Evolutionary conservation across 768 basidiomycete genomes (phyloP), one percentile per base, ranked within the genome.

Genomic region (Russula sp.): DNA sequence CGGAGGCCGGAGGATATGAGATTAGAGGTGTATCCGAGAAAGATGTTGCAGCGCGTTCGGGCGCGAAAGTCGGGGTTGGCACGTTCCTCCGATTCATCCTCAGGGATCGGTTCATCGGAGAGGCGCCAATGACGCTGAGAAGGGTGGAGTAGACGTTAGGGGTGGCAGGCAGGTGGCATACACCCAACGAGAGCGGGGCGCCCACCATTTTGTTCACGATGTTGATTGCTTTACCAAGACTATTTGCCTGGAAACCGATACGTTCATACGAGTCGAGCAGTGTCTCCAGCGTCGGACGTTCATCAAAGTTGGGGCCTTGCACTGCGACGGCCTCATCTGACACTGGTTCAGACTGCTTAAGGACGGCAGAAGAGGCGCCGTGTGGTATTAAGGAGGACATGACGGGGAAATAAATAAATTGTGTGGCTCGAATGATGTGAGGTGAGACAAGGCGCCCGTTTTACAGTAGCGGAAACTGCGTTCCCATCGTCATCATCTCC

Each of bases 11-110:
- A 98, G 2, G 97, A 98, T 72, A 99, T 96, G 51, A 99, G 84
- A 76, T 99, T 99, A 55, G 95, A 98, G 13, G 97, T 99, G 77
- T 97, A 99, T 44, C 97, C 97, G 48, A 99, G 86, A 74, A 99
- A 97, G 72, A 98, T 82, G 67, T 87, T 88, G 77, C 87, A 97
- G 65, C 86, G 87, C 51, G 83, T 94, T 70, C 81, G 80, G 36
- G 83, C 83, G 67, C 89, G 86, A 59, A 88, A 78, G 61, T 81
- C 76, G 9, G 83, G 82, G 69, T 82, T 78, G 14, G 76, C 72
- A 71, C 80, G 86, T 59, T 89, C 81, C 34, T 92, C 88, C 1
- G 84, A 76, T 72, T 93, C 92, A 71, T 90, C 85, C 42, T 83
- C 82, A 3, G 78, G 72, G 63, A 89, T 72, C 18, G 90, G 89